phyloP scores from a whole-genome alignment of 208 protist genomes.

The Leishmania major region DNA sequence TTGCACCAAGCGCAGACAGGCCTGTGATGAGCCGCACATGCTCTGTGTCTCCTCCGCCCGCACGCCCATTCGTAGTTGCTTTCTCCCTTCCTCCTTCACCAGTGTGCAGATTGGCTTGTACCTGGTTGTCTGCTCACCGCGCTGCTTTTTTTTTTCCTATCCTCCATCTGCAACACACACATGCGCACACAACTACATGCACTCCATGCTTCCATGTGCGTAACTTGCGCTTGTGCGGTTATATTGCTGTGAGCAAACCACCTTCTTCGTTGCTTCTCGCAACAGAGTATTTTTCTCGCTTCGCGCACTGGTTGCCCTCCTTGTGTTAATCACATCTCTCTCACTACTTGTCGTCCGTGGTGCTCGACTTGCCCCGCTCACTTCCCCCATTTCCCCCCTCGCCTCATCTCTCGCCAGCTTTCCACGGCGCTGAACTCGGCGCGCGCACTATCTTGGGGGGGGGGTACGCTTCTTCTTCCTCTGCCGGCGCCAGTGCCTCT shows the following conservation, averaged over 20 bases:
- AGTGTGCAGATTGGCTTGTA: not conserved
- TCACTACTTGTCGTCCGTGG: not conserved
- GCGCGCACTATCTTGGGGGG: not conserved
- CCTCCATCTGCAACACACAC: not conserved
- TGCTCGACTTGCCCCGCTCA: constrained; percentile 6
- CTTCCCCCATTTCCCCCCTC: not conserved
- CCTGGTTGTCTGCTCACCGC: not conserved
- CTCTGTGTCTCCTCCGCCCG: not conserved
- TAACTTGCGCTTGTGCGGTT: not conserved
- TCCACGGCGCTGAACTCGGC: not conserved
- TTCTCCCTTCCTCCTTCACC: not conserved
- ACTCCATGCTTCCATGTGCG: not conserved
- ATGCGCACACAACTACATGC: not conserved
- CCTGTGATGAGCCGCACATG: not conserved
- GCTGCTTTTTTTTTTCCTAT: not conserved
- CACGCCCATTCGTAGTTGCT: not conserved
- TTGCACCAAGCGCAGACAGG: not conserved
- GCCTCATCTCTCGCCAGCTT: not conserved
- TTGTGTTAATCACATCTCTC: not conserved
- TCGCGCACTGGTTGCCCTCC: not conserved
- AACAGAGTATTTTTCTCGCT: not conserved
- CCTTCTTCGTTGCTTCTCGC: not conserved
- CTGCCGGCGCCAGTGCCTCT: not conserved
- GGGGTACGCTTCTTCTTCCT: not conserved
- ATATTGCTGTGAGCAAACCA: not conserved